These are phyloP conservation scores for Parathielavia hyrcaniae DNA, from an alignment of 495 filamentous ascomycete species.

Conservation along the genomic window DNA sequence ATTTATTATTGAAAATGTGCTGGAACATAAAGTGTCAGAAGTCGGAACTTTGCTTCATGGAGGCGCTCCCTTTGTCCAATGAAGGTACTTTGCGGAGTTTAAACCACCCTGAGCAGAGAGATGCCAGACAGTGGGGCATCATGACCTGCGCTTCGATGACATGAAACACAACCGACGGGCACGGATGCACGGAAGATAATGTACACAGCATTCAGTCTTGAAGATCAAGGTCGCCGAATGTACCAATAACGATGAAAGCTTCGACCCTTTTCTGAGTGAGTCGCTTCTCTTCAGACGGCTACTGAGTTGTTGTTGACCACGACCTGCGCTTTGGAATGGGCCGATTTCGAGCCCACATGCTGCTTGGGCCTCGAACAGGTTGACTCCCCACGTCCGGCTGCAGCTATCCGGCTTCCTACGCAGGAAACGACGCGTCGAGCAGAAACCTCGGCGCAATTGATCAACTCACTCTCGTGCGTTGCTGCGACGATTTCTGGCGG, in stretches of 20 bases:
- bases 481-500: slow-evolving; percentile 20
- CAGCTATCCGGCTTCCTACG: not conserved
- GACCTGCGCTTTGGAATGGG: too few species aligned
- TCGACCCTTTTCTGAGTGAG: too few species aligned
- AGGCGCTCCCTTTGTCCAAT: not conserved
- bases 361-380: not conserved
- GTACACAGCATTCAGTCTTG: not conserved
- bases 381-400: not conserved
- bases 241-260: not conserved
- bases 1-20: not conserved
- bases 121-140: too few species aligned
- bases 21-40: too few species aligned
- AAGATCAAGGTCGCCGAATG: not conserved
- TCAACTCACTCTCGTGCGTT: slow-evolving; percentile 7
- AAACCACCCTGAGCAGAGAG: too few species aligned
- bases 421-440: slow-evolving; percentile 10
- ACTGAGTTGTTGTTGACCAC: too few species aligned
- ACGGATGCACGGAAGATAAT: not conserved
- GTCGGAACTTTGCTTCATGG: not conserved
- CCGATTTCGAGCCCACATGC: not conserved
- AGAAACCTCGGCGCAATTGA: slow-evolving; percentile 7
- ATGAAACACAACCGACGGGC: too few species aligned
- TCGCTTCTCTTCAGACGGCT: too few species aligned
- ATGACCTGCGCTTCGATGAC: too few species aligned
- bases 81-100: too few species aligned